A percentile compares a stretch with the other conserved stretches of the same genome.
phyloP scores from a whole-genome alignment of 306 rosid genomes.

The Prinsepia uniflora region DNA sequence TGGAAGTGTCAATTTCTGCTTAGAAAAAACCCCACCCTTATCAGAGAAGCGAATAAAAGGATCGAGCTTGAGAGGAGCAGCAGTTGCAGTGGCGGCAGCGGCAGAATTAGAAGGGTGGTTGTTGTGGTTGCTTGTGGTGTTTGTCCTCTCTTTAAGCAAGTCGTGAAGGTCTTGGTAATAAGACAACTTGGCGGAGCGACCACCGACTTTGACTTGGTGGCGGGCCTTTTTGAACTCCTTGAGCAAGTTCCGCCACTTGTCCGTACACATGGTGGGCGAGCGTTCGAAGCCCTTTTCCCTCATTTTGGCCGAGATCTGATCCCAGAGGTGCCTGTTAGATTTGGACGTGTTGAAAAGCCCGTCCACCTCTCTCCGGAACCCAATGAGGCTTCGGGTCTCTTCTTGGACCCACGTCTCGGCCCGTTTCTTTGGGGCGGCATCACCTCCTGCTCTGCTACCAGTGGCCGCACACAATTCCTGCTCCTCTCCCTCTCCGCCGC shows the following conservation, averaged over 20 bases:
- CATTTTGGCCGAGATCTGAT: slow-evolving; percentile 82
- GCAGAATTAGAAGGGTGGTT: background rate
- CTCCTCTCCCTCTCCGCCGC: slow-evolving; percentile 47
- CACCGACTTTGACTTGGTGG: slow-evolving; percentile 35
- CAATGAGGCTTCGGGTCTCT: slow-evolving; percentile 73
- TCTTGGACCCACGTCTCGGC: slow-evolving; percentile 98
- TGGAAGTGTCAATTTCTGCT: background rate
- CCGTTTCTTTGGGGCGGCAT: slow-evolving; percentile 74
- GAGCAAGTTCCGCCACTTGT: slow-evolving; percentile 87
- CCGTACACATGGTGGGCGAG: slow-evolving; percentile 96
- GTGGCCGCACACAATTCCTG: background rate
- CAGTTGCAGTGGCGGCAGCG: slow-evolving; percentile 21
- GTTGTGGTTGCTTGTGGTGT: background rate
- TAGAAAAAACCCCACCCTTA: slow-evolving; percentile 30
- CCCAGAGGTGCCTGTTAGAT: slow-evolving; percentile 94
- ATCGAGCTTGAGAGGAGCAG: slow-evolving; percentile 59
- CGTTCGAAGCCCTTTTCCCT: slow-evolving; percentile 90
- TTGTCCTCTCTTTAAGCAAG: slow-evolving; percentile 1
- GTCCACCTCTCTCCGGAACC: slow-evolving; percentile 74
- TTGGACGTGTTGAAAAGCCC: slow-evolving; percentile 78
- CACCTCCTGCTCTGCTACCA: slow-evolving; percentile 42
- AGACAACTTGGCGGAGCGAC: slow-evolving; percentile 6
- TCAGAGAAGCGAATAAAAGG: slow-evolving; percentile 62
- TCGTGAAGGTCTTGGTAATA: slow-evolving; percentile 18
- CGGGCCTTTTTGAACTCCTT: slow-evolving; percentile 95